These are phyloP conservation scores for Eucalyptus caleyi DNA, from an alignment of 345 rosid genomes.

Conservation along the genomic window DNA sequence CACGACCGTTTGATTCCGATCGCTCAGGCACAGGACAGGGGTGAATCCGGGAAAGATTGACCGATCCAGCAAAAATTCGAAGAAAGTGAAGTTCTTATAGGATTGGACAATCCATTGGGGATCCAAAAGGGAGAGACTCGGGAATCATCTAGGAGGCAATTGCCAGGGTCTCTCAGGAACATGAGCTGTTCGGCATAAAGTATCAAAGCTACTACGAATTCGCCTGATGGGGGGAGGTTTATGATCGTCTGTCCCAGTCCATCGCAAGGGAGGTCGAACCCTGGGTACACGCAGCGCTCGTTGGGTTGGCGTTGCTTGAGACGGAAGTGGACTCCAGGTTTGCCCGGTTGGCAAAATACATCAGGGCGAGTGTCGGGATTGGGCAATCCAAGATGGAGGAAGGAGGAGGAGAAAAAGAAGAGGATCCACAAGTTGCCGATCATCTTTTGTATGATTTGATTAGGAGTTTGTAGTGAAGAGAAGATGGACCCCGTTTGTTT, in stretches of 20 bases:
- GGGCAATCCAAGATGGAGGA: not conserved
- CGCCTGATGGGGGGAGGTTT: not conserved
- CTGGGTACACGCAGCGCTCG: not conserved
- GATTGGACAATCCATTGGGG: not conserved
- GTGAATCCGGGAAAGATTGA: not conserved
- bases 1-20: not conserved
- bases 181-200: not conserved
- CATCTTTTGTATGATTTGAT: not conserved
- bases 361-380: not conserved
- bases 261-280: not conserved
- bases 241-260: not conserved
- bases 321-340: not conserved
- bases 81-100: not conserved
- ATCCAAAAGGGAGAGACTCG: not conserved
- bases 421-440: not conserved
- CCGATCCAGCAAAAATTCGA: not conserved
- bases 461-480: not conserved
- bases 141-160: not conserved
- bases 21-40: constrained; percentile 5
- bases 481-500: not conserved
- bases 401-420: not conserved
- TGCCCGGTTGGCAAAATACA: not conserved
- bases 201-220: not conserved
- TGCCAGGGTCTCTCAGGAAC: not conserved
- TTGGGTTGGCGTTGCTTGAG: not conserved